Evolutionary conservation across 306 rosid genomes (phyloP).

Genomic region (Canavalia gladiata): DNA sequence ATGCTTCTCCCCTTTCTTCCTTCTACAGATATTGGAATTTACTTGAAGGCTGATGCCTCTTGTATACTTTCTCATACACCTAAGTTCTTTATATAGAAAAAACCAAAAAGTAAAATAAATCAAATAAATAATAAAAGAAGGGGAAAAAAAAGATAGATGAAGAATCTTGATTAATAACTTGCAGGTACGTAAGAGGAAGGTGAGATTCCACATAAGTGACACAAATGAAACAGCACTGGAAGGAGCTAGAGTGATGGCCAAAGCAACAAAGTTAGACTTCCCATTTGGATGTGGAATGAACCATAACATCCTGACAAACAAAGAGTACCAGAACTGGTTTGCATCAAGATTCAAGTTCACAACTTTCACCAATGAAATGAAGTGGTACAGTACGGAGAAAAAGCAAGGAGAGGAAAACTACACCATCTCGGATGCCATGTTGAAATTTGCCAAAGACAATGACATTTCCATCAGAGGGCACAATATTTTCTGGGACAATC

Average conservation of each 20-base stretch:
- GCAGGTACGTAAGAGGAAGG: slow-evolving; percentile 69
- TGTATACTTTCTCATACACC: slow-evolving; percentile 2
- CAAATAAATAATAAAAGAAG: no score
- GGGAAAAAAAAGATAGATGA: not conserved
- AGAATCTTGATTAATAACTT: slow-evolving; percentile 22
- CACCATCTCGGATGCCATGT: slow-evolving; percentile 73
- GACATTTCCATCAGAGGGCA: slow-evolving; percentile 74
- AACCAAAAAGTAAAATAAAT: no score
- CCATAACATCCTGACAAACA: slow-evolving; percentile 60
- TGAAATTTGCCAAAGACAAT: slow-evolving; percentile 57
- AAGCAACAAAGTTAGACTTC: slow-evolving; percentile 57
- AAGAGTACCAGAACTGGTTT: slow-evolving; percentile 71
- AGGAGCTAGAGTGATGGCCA: slow-evolving; percentile 55
- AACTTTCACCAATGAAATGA: slow-evolving; percentile 84
- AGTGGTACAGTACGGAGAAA: slow-evolving; percentile 79
- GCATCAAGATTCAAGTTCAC: slow-evolving; percentile 66
- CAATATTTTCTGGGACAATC: slow-evolving; percentile 73
- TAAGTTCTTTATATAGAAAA: not conserved
- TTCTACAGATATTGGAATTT: not conserved
- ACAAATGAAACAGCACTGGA: slow-evolving; percentile 54
- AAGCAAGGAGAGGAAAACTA: slow-evolving; percentile 70
- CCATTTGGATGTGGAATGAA: slow-evolving; percentile 79
- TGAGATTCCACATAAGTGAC: slow-evolving; percentile 60
- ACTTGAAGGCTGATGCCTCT: not conserved
- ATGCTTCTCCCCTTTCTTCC: not conserved